A percentile compares a stretch with the other conserved stretches of the same genome.
Conservation (phyloP, 768 basidiomycete species). For the Boletus insuetus region DNA sequence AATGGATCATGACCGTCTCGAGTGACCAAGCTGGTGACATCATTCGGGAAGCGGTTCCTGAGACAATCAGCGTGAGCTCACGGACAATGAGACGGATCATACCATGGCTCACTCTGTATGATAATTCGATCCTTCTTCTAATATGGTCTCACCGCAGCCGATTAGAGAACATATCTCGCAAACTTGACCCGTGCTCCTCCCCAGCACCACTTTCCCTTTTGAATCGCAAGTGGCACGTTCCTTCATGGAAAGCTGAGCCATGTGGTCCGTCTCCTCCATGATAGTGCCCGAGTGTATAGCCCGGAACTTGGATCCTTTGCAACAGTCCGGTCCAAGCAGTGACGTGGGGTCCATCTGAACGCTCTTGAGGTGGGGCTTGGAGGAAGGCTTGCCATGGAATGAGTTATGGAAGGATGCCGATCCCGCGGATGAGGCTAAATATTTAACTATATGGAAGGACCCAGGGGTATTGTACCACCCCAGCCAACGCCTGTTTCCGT, state of each 20-base stretch:
- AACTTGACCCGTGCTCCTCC: too few relatives aligned
- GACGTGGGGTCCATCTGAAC: conserved; percentile 17
- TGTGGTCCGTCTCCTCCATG: conserved; percentile 40
- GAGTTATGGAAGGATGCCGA: conserved; percentile 2
- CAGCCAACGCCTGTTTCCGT: conserved; percentile 23
- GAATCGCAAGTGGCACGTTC: too few relatives aligned
- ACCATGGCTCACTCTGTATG: too few relatives aligned
- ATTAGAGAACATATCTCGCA: too few relatives aligned
- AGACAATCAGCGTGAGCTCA: too few relatives aligned
- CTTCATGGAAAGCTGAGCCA: too few relatives aligned
- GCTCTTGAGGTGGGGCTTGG: conserved; percentile 11
- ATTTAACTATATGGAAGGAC: conserved; percentile 25
- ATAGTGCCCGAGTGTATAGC: conserved; percentile 63
- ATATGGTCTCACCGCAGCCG: too few relatives aligned
- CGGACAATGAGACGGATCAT: too few relatives aligned
- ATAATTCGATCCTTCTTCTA: too few relatives aligned
- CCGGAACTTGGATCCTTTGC: conserved; percentile 61
- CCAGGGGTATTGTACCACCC: conserved; percentile 37
- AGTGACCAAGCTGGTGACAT: neutral
- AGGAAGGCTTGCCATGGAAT: neutral
- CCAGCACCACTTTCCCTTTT: too few relatives aligned
- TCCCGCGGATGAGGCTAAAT: conserved; percentile 16
- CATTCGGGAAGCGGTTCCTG: neutral
- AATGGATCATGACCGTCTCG: neutral
- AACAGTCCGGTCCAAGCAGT: conserved; percentile 15